Evolutionary conservation across 257 asterid genomes (phyloP), one percentile per base, ranked within the genome.

Genomic region (Solanum tarapatanum): DNA sequence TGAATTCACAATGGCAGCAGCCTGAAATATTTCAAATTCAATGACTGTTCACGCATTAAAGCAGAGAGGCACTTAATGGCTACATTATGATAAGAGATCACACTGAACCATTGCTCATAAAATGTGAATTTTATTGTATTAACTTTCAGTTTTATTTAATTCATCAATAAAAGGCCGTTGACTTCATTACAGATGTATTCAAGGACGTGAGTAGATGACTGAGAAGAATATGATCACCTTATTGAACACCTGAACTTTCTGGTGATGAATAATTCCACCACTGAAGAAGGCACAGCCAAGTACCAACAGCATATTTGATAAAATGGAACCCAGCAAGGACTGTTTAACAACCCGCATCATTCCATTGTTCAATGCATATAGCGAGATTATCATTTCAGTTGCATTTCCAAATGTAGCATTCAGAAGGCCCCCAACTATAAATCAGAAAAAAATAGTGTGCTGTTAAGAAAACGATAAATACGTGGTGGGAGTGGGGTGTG

Each of bases 341-440:
- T 95, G 98, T 68, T 97, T 97, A 90, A 97, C 99, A 58, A 97
- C 98, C 92, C 96, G 92, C 87, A 95, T 92, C 99, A 97, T 97
- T 69, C 96, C 98, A 32, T 93, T 95, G 83, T 97, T 95, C 92
- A 97, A 90, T 11, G 99, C 99, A 83, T 94, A 96, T 79, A 97
- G 92, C 1, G 98, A 94, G 80, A 96, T 97, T 80, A 97, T 97
- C 99, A 97, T 96, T 90, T 97, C 99, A 3, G 99, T 97, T 33
- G 98, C 98, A 87, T 96, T 97, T 79, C 99, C 99, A 84, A 97
- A 96, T 82, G 99, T 97, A 35, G 99, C 99, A 89, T 96, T 97
- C 83, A 97, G 91, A 88, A 97, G 97, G 87, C 99, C 99, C 8
- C 99, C 99, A 82, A 97, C 99, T 97, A 96, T 91, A 86, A 58